These are phyloP conservation scores for Phytophthora pseudosyringae DNA, from an alignment of 352 stramenopile genomes.

Conservation along the genomic window DNA sequence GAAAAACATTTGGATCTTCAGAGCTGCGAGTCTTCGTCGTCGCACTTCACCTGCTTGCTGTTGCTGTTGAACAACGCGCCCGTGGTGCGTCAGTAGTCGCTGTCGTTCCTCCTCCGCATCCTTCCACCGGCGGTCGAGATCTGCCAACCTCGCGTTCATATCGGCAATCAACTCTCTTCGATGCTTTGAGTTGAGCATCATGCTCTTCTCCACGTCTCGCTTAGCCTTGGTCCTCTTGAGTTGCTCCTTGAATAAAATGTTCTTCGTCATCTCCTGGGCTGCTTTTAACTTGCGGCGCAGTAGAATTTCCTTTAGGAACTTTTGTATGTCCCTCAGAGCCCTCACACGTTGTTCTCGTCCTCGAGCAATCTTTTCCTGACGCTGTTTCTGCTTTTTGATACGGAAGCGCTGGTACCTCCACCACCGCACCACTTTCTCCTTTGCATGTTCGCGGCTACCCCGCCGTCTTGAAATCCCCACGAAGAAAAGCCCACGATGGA, in stretches of 20 bases:
- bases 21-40: conserved; percentile 30
- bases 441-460: conserved; percentile 30
- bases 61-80: conserved; percentile 38
- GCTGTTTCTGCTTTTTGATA: conserved; percentile 22
- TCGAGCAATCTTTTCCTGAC: conserved; percentile 15
- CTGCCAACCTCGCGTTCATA: conserved; percentile 41
- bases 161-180: conserved; percentile 34
- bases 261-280: conserved; percentile 40
- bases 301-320: conserved; percentile 51
- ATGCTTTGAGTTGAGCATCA: conserved; percentile 47
- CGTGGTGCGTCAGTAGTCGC: conserved; percentile 34
- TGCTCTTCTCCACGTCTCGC: conserved; percentile 48
- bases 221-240: conserved; percentile 53
- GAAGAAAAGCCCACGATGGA: conserved; percentile 57
- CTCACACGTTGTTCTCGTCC: conserved; percentile 27
- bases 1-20: conserved; percentile 56
- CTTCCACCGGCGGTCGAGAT: conserved; percentile 55
- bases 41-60: conserved; percentile 34
- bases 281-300: conserved; percentile 44
- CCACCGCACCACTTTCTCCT: conserved; percentile 50
- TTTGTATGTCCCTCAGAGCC: conserved; percentile 47
- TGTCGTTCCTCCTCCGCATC: conserved; percentile 35
- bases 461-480: conserved; percentile 30
- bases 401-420: conserved; percentile 37
- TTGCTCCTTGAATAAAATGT: conserved; percentile 52